Evolutionary conservation across 805 yeast genomes (phyloP).

Genomic region (Kodamaea fukazawae): DNA sequence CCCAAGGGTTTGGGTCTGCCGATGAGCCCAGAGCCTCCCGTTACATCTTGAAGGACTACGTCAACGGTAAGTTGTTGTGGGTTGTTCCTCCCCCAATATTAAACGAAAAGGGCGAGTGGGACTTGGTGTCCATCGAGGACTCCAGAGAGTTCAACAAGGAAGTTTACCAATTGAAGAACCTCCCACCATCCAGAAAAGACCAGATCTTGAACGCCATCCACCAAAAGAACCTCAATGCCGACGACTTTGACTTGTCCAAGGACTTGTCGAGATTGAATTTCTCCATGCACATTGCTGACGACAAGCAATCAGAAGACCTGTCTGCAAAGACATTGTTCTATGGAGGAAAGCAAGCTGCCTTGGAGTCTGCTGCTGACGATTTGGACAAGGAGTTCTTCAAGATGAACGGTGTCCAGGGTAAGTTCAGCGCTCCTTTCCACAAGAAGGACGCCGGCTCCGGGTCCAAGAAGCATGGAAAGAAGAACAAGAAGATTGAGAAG

Average conservation of each 20-base stretch:
- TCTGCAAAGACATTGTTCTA: constrained; percentile 48
- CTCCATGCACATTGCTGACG: constrained; percentile 64
- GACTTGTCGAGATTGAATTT: constrained; percentile 75
- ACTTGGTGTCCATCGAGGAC: constrained; percentile 43
- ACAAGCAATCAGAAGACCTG: constrained; percentile 15
- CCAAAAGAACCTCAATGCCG: constrained; percentile 48
- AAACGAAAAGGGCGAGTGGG: constrained; percentile 57
- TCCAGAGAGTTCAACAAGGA: constrained; percentile 63
- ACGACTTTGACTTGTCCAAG: constrained; percentile 59
- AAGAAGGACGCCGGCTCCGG: constrained; percentile 28
- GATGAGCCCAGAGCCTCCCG: constrained; percentile 95
- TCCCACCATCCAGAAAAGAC: constrained; percentile 70
- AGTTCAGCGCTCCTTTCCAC: constrained; percentile 73
- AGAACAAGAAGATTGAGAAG: constrained; percentile 64
- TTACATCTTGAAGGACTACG: constrained; percentile 89
- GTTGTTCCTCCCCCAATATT: constrained; percentile 83
- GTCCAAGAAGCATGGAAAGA: constrained; percentile 67
- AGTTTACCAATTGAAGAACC: constrained; percentile 59
- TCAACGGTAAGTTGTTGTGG: constrained; percentile 82
- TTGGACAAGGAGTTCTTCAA: constrained; percentile 84
- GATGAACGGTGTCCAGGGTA: constrained; percentile 62
- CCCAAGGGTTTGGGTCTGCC: constrained; percentile 95
- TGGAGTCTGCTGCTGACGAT: constrained; percentile 75
- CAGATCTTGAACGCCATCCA: constrained; percentile 68
- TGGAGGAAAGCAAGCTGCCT: constrained; percentile 82